Evolutionary conservation across 1,284 basidiomycete species (phyloP).

Genomic region (Heliocybe sulcata): DNA sequence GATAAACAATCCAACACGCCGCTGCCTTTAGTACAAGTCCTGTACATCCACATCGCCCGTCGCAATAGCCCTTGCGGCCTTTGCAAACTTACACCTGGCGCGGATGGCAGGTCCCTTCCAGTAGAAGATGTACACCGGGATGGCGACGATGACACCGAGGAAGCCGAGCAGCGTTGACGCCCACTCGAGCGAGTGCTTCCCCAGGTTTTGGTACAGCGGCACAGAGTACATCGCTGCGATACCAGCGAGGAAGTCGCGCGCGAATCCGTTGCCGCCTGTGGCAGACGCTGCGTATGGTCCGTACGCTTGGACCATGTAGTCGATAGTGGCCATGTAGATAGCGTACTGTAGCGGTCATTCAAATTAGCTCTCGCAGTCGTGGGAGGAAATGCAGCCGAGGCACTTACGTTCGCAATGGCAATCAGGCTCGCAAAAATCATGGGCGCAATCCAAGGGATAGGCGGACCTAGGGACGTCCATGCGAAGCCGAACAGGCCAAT

Average conservation of each 20-base stretch:
- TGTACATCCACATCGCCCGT: not conserved
- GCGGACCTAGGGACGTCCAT: constrained; percentile 13
- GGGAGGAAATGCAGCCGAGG: not conserved
- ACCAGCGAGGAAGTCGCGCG: constrained; percentile 14
- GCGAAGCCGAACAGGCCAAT: constrained; percentile 14
- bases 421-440: constrained; percentile 12
- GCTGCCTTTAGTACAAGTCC: not conserved
- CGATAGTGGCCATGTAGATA: constrained; percentile 15
- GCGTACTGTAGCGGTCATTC: constrained; percentile 3
- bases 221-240: constrained; percentile 14
- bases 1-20: too few species aligned
- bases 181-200: constrained; percentile 20
- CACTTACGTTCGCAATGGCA: constrained; percentile 10
- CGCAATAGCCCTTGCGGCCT: constrained; percentile 7
- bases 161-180: constrained; percentile 27
- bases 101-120: constrained; percentile 26
- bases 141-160: constrained; percentile 25
- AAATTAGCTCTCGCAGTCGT: not conserved
- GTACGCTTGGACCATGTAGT: constrained; percentile 14
- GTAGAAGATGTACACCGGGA: constrained; percentile 33
- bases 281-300: constrained; percentile 13
- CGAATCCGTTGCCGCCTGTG: constrained; percentile 13
- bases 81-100: constrained; percentile 26
- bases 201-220: constrained; percentile 8
- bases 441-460: constrained; percentile 12